A percentile compares a stretch with the other conserved stretches of the same genome.
phyloP scores from a whole-genome alignment of 2,329 filamentous ascomycete genomes.

The Calonectria leucothoes region DNA sequence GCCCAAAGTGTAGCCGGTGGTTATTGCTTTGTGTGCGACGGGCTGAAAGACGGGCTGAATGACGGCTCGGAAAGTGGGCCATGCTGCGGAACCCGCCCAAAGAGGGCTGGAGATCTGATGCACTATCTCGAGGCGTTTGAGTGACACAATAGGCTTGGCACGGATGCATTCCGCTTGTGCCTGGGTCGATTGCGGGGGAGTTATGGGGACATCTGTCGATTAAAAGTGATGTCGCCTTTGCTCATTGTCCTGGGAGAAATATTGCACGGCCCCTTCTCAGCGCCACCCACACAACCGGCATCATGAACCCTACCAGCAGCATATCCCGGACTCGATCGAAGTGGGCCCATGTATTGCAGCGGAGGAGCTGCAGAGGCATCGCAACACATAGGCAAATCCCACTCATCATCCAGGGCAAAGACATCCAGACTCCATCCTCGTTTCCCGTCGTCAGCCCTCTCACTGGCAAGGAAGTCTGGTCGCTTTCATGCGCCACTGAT shows the following conservation, averaged over 20 bases:
- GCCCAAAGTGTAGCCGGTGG: too few species aligned
- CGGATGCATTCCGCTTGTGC: not conserved
- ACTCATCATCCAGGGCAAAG: conserved; percentile 24
- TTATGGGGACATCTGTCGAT: not conserved
- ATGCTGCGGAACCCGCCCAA: not conserved
- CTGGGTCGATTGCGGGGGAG: not conserved
- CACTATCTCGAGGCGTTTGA: not conserved
- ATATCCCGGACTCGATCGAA: not conserved
- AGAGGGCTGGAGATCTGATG: not conserved
- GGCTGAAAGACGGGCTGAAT: not conserved
- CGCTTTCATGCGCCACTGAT: conserved; percentile 14
- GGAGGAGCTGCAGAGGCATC: not conserved
- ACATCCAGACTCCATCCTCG: conserved; percentile 12
- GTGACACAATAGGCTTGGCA: not conserved
- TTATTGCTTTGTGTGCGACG: too few species aligned
- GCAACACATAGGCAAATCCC: conserved; percentile 8
- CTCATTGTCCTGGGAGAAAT: not conserved
- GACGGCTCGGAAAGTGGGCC: conserved; percentile 3
- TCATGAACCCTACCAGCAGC: not conserved
- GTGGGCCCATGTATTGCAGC: not conserved
- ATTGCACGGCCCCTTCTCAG: not conserved
- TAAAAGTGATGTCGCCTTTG: not conserved
- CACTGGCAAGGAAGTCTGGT: conserved; percentile 23
- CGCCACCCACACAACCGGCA: not conserved
- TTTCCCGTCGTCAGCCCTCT: conserved; percentile 19